Conservation (phyloP, 306 rosid species). For the Cotoneaster glaucophyllus region DNA sequence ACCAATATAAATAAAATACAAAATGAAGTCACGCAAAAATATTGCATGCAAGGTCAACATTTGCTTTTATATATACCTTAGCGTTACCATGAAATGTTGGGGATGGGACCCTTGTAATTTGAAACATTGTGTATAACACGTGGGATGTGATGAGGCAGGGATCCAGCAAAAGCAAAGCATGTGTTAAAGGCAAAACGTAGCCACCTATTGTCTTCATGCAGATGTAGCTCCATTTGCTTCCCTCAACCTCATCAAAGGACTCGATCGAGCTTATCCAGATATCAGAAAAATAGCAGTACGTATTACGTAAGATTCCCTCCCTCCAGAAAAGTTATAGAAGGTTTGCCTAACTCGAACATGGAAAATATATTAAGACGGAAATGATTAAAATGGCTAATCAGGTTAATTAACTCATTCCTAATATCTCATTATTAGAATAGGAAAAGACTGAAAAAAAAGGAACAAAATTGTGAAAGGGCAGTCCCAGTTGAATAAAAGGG, state of each 20-base stretch:
- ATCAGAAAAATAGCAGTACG: background rate
- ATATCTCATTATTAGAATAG: background rate
- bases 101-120: background rate
- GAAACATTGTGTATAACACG: conserved; percentile 1
- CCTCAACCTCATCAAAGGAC: background rate
- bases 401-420: background rate
- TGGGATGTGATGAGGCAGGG: conserved; percentile 23
- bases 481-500: background rate
- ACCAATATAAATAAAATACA: no score
- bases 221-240: background rate
- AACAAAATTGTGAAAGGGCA: background rate
- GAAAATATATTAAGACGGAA: background rate
- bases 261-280: background rate
- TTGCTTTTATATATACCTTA: background rate
- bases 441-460: background rate
- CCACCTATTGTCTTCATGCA: background rate
- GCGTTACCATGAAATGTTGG: background rate
- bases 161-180: conserved; percentile 13
- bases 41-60: conserved; percentile 13
- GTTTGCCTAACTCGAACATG: background rate
- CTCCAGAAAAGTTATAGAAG: background rate
- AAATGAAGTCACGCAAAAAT: background rate
- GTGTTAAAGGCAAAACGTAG: conserved; percentile 14
- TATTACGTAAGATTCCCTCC: no score
- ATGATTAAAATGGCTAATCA: background rate